phyloP scores from a whole-genome alignment of 164 flowering plant species.

The Nymphaea colorata region DNA sequence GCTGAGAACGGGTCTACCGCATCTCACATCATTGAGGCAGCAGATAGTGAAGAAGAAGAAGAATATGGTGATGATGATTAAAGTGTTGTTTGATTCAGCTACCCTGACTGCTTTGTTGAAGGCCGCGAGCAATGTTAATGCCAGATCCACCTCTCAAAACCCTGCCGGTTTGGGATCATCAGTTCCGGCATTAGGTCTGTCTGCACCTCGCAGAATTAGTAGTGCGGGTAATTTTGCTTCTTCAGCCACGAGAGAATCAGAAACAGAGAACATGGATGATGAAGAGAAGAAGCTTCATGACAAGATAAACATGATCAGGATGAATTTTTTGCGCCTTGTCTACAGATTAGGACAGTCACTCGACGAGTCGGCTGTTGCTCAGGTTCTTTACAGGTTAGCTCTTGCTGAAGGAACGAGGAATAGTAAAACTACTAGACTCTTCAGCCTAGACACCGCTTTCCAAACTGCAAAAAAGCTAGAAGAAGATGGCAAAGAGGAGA shows the following conservation, averaged over 20 bases:
- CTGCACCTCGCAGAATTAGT: conserved; percentile 35
- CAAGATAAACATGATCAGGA: conserved; percentile 57
- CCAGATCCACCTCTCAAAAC: conserved; percentile 77
- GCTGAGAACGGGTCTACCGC: conserved; percentile 4
- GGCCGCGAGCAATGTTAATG: conserved; percentile 71
- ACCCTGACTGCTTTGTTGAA: conserved; percentile 85
- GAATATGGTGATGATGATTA: conserved; percentile 44
- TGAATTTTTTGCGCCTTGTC: conserved; percentile 78
- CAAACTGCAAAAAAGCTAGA: conserved; percentile 56
- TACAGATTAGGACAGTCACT: conserved; percentile 66
- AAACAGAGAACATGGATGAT: conserved; percentile 38
- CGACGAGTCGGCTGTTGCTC: conserved; percentile 66
- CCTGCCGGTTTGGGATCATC: conserved; percentile 93
- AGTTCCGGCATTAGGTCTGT: conserved; percentile 38
- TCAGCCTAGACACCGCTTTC: conserved; percentile 65
- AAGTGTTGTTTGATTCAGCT: conserved; percentile 77
- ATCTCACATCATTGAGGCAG: conserved; percentile 84
- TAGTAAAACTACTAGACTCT: conserved; percentile 40
- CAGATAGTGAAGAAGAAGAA: conserved; percentile 47
- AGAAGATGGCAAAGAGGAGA: conserved; percentile 37
- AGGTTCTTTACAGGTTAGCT: conserved; percentile 70
- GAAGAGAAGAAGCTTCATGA: conserved; percentile 74
- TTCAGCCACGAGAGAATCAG: conserved; percentile 27
- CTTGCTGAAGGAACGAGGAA: conserved; percentile 34
- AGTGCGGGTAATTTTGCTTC: conserved; percentile 26